Evolutionary conservation across 768 basidiomycete species (phyloP).

Genomic region (Suillus plorans): DNA sequence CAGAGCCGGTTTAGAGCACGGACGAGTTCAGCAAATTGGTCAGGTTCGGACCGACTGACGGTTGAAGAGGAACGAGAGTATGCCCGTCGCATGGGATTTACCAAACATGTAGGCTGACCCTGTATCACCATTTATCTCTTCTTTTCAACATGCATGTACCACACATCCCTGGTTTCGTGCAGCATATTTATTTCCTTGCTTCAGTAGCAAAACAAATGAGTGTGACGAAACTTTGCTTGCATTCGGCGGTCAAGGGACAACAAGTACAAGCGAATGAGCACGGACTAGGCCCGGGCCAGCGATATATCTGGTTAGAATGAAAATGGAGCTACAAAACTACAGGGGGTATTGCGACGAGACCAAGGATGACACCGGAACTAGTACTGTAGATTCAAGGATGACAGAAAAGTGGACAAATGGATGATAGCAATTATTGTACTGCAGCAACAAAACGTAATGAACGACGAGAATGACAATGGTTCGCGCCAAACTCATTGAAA

Average conservation of each 20-base stretch:
- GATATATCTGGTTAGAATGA: slow-evolving; percentile 12
- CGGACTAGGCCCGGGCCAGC: slow-evolving; percentile 1
- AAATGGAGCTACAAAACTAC: slow-evolving; percentile 34
- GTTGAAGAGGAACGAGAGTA: slow-evolving; percentile 84
- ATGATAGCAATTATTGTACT: slow-evolving; percentile 31
- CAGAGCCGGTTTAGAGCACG: slow-evolving; percentile 84
- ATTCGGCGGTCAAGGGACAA: slow-evolving; percentile 1
- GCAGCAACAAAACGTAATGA: slow-evolving; percentile 22
- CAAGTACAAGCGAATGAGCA: slow-evolving; percentile 6
- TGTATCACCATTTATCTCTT: slow-evolving; percentile 11
- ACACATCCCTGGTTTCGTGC: neutral
- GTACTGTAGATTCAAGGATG: slow-evolving; percentile 27
- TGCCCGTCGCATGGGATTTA: slow-evolving; percentile 87
- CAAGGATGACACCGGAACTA: slow-evolving; percentile 30
- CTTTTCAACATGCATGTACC: neutral
- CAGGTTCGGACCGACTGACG: slow-evolving; percentile 86
- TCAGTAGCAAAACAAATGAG: neutral
- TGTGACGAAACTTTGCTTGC: neutral
- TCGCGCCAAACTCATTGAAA: slow-evolving; percentile 22
- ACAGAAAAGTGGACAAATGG: slow-evolving; percentile 14
- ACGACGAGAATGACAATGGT: slow-evolving; percentile 26
- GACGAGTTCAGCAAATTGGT: slow-evolving; percentile 95
- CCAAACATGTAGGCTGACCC: slow-evolving; percentile 24
- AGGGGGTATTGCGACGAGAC: slow-evolving; percentile 34
- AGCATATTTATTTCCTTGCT: neutral